phyloP scores from a whole-genome alignment of 106 monocot genomes.

The Gastrodia elata region DNA sequence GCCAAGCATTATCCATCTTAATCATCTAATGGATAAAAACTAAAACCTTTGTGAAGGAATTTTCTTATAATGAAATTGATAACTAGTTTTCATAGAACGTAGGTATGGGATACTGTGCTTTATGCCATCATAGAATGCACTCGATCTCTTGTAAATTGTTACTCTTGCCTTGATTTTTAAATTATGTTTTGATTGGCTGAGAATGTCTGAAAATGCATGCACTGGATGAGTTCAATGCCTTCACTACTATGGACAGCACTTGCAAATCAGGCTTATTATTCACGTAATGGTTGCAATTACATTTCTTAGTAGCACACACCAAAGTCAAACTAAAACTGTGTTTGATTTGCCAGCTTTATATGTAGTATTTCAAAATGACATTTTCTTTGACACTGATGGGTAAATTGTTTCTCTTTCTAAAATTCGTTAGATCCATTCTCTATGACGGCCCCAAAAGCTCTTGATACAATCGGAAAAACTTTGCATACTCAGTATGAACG shows the following conservation, averaged over 20 bases:
- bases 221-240: not conserved
- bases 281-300: not conserved
- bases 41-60: too few species aligned
- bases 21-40: too few species aligned
- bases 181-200: not conserved
- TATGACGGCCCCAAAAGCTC: constrained; percentile 74
- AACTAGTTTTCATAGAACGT: too few species aligned
- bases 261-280: not conserved
- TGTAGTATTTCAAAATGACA: not conserved
- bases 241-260: too few species aligned
- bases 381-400: not conserved
- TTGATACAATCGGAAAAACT: constrained; percentile 78
- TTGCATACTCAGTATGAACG: constrained; percentile 94
- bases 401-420: not conserved
- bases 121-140: not conserved
- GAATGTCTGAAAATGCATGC: not conserved
- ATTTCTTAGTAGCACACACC: not conserved
- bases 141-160: not conserved
- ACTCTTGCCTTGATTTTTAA: not conserved
- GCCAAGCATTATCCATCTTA: too few species aligned
- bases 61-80: too few species aligned
- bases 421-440: constrained; percentile 74
- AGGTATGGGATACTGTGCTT: not conserved
- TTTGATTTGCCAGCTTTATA: not conserved
- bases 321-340: not conserved